Conservation (phyloP, 2,329 filamentous ascomycete species). For the Colletotrichum horii region DNA sequence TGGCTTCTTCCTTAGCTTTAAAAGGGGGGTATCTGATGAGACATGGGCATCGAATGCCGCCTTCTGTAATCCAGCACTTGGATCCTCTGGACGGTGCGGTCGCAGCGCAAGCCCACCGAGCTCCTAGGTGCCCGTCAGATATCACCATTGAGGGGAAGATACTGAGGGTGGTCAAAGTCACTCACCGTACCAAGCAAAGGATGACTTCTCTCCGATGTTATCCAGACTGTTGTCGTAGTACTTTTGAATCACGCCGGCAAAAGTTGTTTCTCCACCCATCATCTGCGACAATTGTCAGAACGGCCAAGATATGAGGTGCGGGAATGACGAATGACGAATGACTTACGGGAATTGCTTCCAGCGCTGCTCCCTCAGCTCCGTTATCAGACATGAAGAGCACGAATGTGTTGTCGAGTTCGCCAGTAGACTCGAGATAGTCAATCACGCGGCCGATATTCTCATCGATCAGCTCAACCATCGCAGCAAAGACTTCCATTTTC, state of each 20-base stretch:
- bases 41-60: conserved; percentile 37
- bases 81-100: conserved; percentile 30
- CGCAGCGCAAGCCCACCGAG: conserved; percentile 51
- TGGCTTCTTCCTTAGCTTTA: conserved; percentile 30
- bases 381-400: conserved; percentile 62
- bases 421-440: conserved; percentile 52
- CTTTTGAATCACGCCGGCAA: conserved; percentile 49
- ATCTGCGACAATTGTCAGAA: background rate
- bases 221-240: conserved; percentile 57
- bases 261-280: conserved; percentile 4
- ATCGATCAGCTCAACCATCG: conserved; percentile 63
- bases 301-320: background rate
- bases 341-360: conserved; percentile 13
- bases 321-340: background rate
- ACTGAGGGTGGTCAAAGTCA: background rate
- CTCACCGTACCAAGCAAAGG: conserved; percentile 55
- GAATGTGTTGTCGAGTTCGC: conserved; percentile 57
- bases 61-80: background rate
- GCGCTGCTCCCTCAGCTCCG: conserved; percentile 32
- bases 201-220: conserved; percentile 55
- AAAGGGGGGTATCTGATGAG: conserved; percentile 36
- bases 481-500: conserved; percentile 55
- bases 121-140: background rate
- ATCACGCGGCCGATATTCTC: conserved; percentile 57
- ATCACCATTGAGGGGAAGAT: too few relatives aligned